phyloP scores from a whole-genome alignment of 2,329 filamentous ascomycete genomes.

The Bipolaris oryzae region DNA sequence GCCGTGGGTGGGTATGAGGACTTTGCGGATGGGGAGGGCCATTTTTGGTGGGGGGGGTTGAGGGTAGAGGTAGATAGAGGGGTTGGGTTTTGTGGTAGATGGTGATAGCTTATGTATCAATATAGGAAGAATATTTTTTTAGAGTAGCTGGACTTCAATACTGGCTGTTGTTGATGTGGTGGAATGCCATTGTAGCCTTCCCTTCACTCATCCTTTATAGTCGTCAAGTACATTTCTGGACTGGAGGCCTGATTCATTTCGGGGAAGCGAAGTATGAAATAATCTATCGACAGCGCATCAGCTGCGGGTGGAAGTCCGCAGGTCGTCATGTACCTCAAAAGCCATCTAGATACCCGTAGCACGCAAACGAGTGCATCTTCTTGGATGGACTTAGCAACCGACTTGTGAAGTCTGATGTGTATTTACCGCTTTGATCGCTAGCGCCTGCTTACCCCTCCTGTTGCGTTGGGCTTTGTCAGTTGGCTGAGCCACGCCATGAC shows the following conservation, averaged over 20 bases:
- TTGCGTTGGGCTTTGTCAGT: not conserved
- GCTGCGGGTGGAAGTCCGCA: not conserved
- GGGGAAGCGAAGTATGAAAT: not conserved
- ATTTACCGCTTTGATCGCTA: not conserved
- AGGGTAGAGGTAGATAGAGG: not conserved
- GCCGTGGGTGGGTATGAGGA: not conserved
- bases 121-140: not conserved
- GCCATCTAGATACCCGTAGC: not conserved
- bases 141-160: not conserved
- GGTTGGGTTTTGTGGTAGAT: not conserved
- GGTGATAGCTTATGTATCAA: not conserved
- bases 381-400: not conserved
- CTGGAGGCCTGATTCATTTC: not conserved
- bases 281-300: not conserved
- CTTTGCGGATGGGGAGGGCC: not conserved
- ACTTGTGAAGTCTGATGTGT: not conserved
- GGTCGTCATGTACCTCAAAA: not conserved
- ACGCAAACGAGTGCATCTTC: too few species aligned
- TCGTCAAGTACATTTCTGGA: not conserved
- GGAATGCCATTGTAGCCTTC: not conserved
- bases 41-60: not conserved
- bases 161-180: not conserved
- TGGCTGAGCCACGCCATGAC: not conserved
- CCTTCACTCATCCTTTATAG: not conserved
- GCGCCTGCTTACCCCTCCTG: not conserved